Evolutionary conservation across 1,284 basidiomycete genomes (phyloP), one percentile per base, ranked within the genome.

Genomic region (Cystobasidium pallidum): DNA sequence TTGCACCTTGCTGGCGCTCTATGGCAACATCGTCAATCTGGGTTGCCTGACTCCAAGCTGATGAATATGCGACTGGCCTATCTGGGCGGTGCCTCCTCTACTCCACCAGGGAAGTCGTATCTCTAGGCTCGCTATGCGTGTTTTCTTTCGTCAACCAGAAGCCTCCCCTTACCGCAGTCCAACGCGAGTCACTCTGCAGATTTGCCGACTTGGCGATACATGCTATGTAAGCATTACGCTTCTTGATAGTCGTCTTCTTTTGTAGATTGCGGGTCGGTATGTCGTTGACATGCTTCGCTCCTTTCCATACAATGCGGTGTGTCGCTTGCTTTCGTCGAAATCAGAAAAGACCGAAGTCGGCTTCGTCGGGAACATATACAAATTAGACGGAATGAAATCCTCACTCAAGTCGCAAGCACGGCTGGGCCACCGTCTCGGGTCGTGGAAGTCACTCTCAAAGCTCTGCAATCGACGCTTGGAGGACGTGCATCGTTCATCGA

Each of bases 51-150:
- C n/a, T n/a, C n/a, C n/a, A n/a, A n/a, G 36, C 36, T 39, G 36
- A 39, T 13, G 36, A 39, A 13, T 13, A 7, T 39, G 36, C 36
- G 13, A 39, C 13, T 13, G 36, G 13, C 13, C 36, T 6, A 13
- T 39, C 7, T 39, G 36, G 36, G 7, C 13, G 36, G 6, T 39
- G 6, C 36, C 36, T 13, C 6, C 11, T 45, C 43, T 19, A n/a
- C 15, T 17, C 19, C 6, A 15, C 43, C 24, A 58, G 52, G 8
- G 30, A 34, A 54, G 15, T 13, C 6, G 28, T 68, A 45, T 39
- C 52, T 1, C 24, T 68, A 3, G 66, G 66, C n/a, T 68, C 66
- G 15, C 24, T 68, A 43, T 68, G 66, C 45, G 55, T 68, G 21
- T 41, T 57, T 6, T 45, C 36, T 49, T 68, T 47, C 55, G 36